Evolutionary conservation across 1,284 basidiomycete genomes (phyloP).

Genomic region (Pterulicium gracile): DNA sequence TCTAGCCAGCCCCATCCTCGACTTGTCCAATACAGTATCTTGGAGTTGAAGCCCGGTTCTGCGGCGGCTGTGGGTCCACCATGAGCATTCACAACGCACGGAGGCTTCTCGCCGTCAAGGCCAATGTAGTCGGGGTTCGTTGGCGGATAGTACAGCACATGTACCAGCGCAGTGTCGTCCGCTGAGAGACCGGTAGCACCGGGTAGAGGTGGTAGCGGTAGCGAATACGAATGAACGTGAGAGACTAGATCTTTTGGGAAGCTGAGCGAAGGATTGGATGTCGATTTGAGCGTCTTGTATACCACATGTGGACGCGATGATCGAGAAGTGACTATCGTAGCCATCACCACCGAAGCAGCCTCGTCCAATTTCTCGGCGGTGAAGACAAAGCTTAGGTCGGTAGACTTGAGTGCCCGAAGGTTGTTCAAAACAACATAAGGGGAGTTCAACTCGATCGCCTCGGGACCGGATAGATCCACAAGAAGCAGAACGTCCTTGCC

Average conservation of each 20-base stretch:
- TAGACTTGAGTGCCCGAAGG: constrained; percentile 27
- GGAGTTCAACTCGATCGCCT: constrained; percentile 23
- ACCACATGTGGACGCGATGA: constrained; percentile 8
- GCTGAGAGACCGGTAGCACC: too few relatives aligned
- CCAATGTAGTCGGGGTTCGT: constrained; percentile 45
- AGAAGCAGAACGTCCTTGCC: constrained; percentile 31
- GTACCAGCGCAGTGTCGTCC: constrained; percentile 16
- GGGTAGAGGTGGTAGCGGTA: constrained; percentile 24
- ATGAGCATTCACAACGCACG: constrained; percentile 51
- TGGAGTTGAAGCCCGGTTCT: constrained; percentile 36
- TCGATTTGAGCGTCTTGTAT: constrained; percentile 22
- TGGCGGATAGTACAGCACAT: constrained; percentile 55
- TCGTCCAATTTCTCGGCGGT: constrained; percentile 32
- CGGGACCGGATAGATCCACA: constrained; percentile 27
- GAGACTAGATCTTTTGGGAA: constrained; percentile 28
- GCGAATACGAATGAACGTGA: constrained; percentile 30
- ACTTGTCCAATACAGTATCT: constrained; percentile 53
- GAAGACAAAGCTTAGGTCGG: constrained; percentile 29
- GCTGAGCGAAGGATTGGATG: constrained; percentile 12
- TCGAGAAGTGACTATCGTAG: constrained; percentile 16
- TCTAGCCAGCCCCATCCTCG: constrained; percentile 58
- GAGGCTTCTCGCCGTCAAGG: constrained; percentile 43
- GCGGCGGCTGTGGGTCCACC: constrained; percentile 52
- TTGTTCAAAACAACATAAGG: constrained; percentile 35
- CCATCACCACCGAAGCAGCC: constrained; percentile 26